Conservation (phyloP, 148 eudicot species). For the Bassia scoparia region DNA sequence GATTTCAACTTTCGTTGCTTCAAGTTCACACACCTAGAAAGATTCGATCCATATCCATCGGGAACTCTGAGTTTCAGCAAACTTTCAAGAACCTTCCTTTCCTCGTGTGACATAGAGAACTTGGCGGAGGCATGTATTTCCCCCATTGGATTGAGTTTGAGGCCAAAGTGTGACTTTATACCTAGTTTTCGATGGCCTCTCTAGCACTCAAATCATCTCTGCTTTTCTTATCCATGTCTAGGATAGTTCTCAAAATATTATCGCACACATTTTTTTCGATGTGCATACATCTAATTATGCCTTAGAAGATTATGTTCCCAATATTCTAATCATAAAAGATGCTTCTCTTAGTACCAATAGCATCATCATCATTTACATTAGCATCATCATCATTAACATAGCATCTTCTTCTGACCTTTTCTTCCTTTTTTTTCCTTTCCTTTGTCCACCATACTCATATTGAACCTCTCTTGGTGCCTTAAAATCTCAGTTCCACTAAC, state of each 20-base stretch:
- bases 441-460: background rate
- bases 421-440: background rate
- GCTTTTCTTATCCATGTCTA: slow-evolving; percentile 17
- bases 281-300: slow-evolving; percentile 24
- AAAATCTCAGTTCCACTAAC: background rate
- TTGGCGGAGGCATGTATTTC: background rate
- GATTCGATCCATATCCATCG: slow-evolving; percentile 17
- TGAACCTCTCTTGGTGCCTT: background rate
- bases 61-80: slow-evolving; percentile 5
- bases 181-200: background rate
- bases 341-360: background rate
- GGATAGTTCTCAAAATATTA: background rate
- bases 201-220: slow-evolving; percentile 6
- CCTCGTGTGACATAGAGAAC: slow-evolving; percentile 11
- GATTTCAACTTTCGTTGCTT: slow-evolving; percentile 14
- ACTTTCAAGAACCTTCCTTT: slow-evolving; percentile 17
- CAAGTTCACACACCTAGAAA: slow-evolving; percentile 15
- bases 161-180: slow-evolving; percentile 10
- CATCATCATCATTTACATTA: background rate
- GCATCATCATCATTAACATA: background rate
- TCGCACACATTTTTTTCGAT: slow-evolving; percentile 12
- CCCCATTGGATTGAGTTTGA: background rate
- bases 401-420: background rate
- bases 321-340: background rate
- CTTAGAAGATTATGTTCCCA: slow-evolving; percentile 13